Evolutionary conservation across 1,284 basidiomycete genomes (phyloP), one percentile per base, ranked within the genome.

Genomic region (Irpex lacteus): DNA sequence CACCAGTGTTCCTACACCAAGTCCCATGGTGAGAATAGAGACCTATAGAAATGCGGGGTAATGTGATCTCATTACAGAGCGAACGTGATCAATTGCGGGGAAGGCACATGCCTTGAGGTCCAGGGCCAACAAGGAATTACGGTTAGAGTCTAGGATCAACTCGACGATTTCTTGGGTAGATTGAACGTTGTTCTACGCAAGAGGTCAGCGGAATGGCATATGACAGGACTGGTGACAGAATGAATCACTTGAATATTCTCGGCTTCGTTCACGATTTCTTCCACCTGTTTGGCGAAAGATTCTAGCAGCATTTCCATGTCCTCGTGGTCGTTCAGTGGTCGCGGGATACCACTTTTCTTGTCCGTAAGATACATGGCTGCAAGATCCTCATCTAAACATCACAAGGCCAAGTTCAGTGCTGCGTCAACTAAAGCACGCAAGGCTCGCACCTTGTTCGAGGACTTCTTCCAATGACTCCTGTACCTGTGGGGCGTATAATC

Each of bases 131-230:
- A 99, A 82, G 3, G 92, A 88, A 74, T 99, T 99, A 57, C 97
- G 91, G 78, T 98, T 98, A 63, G 95, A 94, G 76, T 99, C 97
- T 56, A 99, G 84, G 73, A 98, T 96, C 63, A 99, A 84, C 76
- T 99, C 97, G 5, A 98, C 95, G 60, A 98, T 97, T 76, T 98
- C 96, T 80, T 98, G 96, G 0, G 96, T 98, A 15, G 94, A 95
- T 78, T 94, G 91, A 62, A 98, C 94, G 73, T 98, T 98, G 63
- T 83, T 85, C 94, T 96, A 70, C 21, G 50, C 63, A 53, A 50
- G 61, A 50, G 26, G 7, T 60, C 21, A 63, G 21, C 63, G 49
- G 62, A 37, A 32, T 54, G 34, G 21, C 38, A 47, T 44, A 3
- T 52, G 50, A 52, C 19, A 9, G 18, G 57, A 37, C 40, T 38